These are phyloP conservation scores for Metschnikowia rubicola DNA, from an alignment of 805 yeast species.

Conservation along the genomic window DNA sequence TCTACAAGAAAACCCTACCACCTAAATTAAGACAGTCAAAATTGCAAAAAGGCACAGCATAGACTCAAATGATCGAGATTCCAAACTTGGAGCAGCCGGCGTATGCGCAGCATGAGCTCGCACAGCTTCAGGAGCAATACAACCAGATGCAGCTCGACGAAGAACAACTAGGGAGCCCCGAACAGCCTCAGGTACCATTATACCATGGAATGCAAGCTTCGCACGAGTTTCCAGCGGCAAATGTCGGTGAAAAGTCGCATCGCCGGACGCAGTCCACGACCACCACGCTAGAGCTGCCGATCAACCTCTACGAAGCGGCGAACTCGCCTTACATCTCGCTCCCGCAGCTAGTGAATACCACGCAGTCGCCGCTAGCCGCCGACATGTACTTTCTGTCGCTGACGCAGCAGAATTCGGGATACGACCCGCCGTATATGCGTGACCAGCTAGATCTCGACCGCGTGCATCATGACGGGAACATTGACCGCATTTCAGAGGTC, in stretches of 20 bases:
- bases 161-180: background rate
- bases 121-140: conserved; percentile 18
- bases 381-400: conserved; percentile 15
- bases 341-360: conserved; percentile 9
- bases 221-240: background rate
- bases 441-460: conserved; percentile 5
- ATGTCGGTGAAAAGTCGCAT: background rate
- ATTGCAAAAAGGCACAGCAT: too few relatives aligned
- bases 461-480: conserved; percentile 2
- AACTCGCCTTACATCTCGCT: conserved; percentile 11
- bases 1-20: too few relatives aligned
- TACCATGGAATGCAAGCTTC: background rate
- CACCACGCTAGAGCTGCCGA: conserved; percentile 12
- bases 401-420: conserved; percentile 4
- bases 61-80: conserved; percentile 37
- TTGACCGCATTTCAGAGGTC: conserved; percentile 8
- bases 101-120: conserved; percentile 17
- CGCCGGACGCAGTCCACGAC: conserved; percentile 4
- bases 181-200: conserved; percentile 1
- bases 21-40: too few relatives aligned
- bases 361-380: conserved; percentile 15
- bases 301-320: conserved; percentile 7
- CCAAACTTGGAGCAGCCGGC: conserved; percentile 37
- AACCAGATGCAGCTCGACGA: conserved; percentile 9
- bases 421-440: conserved; percentile 1